phyloP scores from a whole-genome alignment of 2,329 filamentous ascomycete species.

The Chaetomium strumarium region DNA sequence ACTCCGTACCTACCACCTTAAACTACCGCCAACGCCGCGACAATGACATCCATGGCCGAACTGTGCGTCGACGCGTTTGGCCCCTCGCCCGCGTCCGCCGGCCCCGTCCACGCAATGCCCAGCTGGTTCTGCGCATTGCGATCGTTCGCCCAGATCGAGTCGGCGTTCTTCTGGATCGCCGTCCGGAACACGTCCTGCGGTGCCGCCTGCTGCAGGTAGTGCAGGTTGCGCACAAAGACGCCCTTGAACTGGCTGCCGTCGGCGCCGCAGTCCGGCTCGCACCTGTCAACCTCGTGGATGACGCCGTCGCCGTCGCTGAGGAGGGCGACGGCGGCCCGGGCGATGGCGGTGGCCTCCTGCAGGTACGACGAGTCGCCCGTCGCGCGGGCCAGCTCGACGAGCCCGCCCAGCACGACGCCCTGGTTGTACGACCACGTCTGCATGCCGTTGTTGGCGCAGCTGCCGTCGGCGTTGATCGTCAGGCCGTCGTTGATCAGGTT shows the following conservation, averaged over 20 bases:
- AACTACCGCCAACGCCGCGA: conserved; percentile 49
- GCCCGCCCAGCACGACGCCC: conserved; percentile 47
- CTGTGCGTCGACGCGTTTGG: conserved; percentile 56
- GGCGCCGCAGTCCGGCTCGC: conserved; percentile 45
- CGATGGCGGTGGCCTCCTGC: conserved; percentile 41
- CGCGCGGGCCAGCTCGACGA: conserved; percentile 45
- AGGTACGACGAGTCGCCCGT: conserved; percentile 36
- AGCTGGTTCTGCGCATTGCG: conserved; percentile 44
- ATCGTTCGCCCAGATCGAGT: conserved; percentile 58
- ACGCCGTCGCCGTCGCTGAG: conserved; percentile 40
- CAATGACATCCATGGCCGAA: conserved; percentile 60
- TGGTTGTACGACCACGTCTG: conserved; percentile 51
- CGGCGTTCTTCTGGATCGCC: conserved; percentile 56
- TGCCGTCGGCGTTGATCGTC: conserved; percentile 32
- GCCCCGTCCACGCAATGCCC: conserved; percentile 61
- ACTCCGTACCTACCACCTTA: conserved; percentile 22
- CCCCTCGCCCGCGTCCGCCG: conserved; percentile 35
- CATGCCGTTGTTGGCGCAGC: conserved; percentile 44
- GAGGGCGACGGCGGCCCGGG: conserved; percentile 43
- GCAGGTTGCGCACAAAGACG: conserved; percentile 59
- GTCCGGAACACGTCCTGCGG: conserved; percentile 44
- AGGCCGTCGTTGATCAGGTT: conserved; percentile 51
- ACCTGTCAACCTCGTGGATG: conserved; percentile 42
- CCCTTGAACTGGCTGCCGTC: conserved; percentile 64
- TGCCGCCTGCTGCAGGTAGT: conserved; percentile 46